Evolutionary conservation across 2,329 filamentous ascomycete genomes (phyloP).

Genomic region (Tolypocladium endophyticum): DNA sequence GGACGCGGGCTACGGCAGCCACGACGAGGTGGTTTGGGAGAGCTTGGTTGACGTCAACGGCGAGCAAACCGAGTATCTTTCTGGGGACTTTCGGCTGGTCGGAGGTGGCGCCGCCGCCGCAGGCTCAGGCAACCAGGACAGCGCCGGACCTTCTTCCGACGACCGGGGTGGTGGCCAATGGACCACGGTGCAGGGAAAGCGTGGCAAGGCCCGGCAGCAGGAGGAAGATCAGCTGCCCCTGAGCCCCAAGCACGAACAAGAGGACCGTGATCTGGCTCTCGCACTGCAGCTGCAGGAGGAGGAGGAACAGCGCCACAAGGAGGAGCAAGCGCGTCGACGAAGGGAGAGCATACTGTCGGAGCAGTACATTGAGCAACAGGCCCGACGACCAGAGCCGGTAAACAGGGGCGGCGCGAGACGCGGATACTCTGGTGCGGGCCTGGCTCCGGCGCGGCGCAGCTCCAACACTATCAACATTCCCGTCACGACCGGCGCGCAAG

Average conservation of each 20-base stretch:
- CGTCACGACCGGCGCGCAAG: conserved; percentile 3
- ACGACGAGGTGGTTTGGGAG: conserved; percentile 94
- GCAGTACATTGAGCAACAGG: conserved; percentile 59
- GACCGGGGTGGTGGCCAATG: conserved; percentile 29
- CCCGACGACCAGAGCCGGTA: conserved; percentile 20
- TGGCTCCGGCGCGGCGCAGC: conserved; percentile 10
- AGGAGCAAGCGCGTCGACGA: conserved; percentile 49
- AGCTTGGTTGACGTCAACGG: conserved; percentile 82
- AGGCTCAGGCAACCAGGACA: conserved; percentile 7
- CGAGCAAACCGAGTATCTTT: conserved; percentile 70
- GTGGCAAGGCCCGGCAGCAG: conserved; percentile 16
- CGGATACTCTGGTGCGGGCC: background rate
- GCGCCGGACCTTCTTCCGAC: conserved; percentile 1
- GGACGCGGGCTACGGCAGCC: conserved; percentile 77
- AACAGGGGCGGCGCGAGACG: conserved; percentile 10
- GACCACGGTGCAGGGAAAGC: conserved; percentile 39
- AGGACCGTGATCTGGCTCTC: conserved; percentile 80
- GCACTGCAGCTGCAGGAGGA: conserved; percentile 91
- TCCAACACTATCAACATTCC: conserved; percentile 11
- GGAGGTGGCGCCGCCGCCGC: conserved; percentile 33
- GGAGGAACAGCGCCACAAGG: conserved; percentile 70
- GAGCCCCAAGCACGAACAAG: conserved; percentile 47
- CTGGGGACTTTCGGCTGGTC: conserved; percentile 83
- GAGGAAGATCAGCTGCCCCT: conserved; percentile 13
- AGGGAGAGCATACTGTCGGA: conserved; percentile 60